Conservation (phyloP, 148 eudicot species). For the Pouteria glomerata region DNA sequence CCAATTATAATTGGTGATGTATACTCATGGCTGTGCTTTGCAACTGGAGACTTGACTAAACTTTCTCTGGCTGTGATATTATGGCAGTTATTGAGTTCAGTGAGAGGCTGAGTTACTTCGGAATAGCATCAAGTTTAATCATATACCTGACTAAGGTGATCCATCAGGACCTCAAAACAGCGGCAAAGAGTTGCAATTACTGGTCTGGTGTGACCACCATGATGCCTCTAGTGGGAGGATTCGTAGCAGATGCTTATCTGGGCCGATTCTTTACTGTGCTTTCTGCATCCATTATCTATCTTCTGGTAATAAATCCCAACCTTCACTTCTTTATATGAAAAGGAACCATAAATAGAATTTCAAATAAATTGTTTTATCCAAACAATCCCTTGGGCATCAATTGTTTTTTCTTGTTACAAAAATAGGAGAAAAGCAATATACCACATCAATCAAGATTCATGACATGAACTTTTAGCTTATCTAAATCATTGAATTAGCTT, state of each 20-base stretch:
- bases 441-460: no score
- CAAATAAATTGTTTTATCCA: no score
- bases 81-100: slow-evolving; percentile 82
- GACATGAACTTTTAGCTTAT: no score
- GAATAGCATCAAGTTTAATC: slow-evolving; percentile 69
- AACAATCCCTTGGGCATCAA: no score
- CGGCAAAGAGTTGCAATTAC: slow-evolving; percentile 60
- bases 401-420: no score
- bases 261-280: slow-evolving; percentile 68
- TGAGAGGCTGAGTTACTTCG: slow-evolving; percentile 82
- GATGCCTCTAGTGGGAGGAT: slow-evolving; percentile 77
- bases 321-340: not conserved
- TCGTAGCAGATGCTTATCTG: slow-evolving; percentile 70
- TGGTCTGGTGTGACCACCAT: slow-evolving; percentile 78
- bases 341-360: not conserved
- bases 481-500: no score
- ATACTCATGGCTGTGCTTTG: not conserved
- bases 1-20: not conserved
- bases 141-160: slow-evolving; percentile 67
- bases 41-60: not conserved
- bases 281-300: slow-evolving; percentile 44
- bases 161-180: slow-evolving; percentile 68
- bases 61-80: not conserved
- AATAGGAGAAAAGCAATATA: no score
- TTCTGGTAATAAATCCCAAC: slow-evolving; percentile 36